Evolutionary conservation across 805 yeast genomes (phyloP), one percentile per base, ranked within the genome.

Genomic region (Saccharomycopsis sp.): DNA sequence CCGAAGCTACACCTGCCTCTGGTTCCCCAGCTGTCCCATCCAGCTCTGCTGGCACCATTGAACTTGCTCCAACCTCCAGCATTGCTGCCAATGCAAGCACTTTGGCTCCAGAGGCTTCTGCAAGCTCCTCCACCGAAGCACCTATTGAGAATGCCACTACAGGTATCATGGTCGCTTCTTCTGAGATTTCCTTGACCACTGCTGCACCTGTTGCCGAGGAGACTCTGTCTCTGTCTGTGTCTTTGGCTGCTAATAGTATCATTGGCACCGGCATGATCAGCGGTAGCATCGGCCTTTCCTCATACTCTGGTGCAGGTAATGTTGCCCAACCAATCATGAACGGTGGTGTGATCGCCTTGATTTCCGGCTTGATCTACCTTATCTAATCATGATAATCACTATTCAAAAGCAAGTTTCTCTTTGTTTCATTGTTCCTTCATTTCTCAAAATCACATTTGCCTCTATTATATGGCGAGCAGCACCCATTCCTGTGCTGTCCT

Each of bases 91-190:
- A 10, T n/a, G 8, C 34, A 12, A 30, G 9, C 15, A 8, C 15
- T 30, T 12, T 17, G 9, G 34, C 34, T 30, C 9, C 34, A n/a
- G 34, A n/a, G 12, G 34, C 13, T n/a, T n/a, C 34, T 30, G 15
- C 34, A 10, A 30, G 15, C 16, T 10, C 15, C 23, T 7, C 15
- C 23, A 13, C 15, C 16, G 8, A 27, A n/a, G 19, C 15, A n/a
- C 18, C 34, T 20, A 20, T 15, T 20, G 32, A 20, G 10, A 30
- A 27, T 17, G 35, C 37, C 34, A 8, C 37, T 7, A 32, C 27
- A 6, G 36, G 7, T 32, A 12, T 10, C 34, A 12, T 9, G 16
- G 12, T 10, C 34, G 8, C 12, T 10, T 9, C 12, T 13, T 10
- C 34, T 13, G 34, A 8, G 12, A 17, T 17, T 12, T 30, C 34